Percentiles rank a stretch among this genome's conserved stretches.
phyloP scores from a whole-genome alignment of 257 asterid species.

The Salvia rosmarinus region DNA sequence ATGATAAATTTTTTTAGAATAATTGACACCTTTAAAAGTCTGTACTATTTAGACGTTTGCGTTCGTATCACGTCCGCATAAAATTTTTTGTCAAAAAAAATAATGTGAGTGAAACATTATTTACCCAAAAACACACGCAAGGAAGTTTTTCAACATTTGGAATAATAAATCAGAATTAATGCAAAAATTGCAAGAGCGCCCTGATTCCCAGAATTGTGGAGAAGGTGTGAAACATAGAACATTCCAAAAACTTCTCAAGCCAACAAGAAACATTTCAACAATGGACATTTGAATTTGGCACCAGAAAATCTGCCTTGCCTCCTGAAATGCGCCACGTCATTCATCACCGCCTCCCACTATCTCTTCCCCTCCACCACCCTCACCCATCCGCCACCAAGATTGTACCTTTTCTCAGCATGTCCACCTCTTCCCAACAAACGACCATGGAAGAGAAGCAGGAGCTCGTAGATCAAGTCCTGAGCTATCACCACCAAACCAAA shows the following conservation, averaged over 20 bases:
- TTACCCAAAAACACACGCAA: no score
- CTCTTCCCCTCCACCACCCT: conserved; percentile 43
- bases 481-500: conserved; percentile 79
- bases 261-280: background rate
- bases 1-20: no score
- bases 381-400: conserved; percentile 37
- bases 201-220: background rate
- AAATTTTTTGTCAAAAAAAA: no score
- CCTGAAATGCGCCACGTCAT: conserved; percentile 44
- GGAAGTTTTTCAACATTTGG: no score
- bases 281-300: background rate
- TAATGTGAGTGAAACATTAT: no score
- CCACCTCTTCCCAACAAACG: conserved; percentile 50
- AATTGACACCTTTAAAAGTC: no score
- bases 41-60: no score
- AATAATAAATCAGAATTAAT: no score
- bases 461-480: conserved; percentile 50
- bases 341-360: conserved; percentile 29
- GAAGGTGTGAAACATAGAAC: conserved; percentile 5
- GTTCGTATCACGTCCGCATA: no score
- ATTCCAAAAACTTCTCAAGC: conserved; percentile 36
- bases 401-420: conserved; percentile 53
- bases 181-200: no score
- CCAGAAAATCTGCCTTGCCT: no score
- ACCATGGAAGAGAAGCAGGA: conserved; percentile 38